Evolutionary conservation across 495 filamentous ascomycete species (phyloP).

Genomic region (Pseudoneurospora amorphoporcata): DNA sequence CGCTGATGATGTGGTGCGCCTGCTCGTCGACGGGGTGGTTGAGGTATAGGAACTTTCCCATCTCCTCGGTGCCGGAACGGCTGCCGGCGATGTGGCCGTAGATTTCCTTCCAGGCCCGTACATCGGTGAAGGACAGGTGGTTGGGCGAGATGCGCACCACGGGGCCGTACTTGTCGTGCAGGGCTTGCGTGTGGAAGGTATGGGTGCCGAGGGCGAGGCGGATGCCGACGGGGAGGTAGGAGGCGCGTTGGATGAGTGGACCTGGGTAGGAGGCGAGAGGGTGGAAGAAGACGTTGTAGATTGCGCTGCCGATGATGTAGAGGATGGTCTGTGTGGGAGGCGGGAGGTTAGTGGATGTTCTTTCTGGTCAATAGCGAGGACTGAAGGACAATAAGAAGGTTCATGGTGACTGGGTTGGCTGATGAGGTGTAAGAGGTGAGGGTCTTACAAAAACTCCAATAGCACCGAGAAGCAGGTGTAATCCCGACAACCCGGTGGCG

Average conservation of each 20-base stretch:
- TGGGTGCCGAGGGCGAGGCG: constrained; percentile 4
- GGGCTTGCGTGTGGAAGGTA: not conserved
- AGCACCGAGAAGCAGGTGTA: not conserved
- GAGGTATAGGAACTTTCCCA: constrained; percentile 28
- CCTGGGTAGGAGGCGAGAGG: constrained; percentile 44
- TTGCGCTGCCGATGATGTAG: not conserved
- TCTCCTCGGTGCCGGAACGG: constrained; percentile 4
- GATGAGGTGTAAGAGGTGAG: not conserved
- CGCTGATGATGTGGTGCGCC: constrained; percentile 15
- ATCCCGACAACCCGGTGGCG: not conserved
- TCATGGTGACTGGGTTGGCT: not conserved
- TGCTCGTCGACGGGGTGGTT: not conserved
- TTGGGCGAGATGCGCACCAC: constrained; percentile 47
- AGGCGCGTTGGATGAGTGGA: constrained; percentile 32
- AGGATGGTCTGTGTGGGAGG: not conserved
- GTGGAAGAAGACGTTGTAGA: constrained; percentile 46
- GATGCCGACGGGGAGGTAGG: constrained; percentile 24
- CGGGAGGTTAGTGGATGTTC: not conserved
- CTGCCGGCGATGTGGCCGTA: constrained; percentile 34
- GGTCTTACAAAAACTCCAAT: not conserved
- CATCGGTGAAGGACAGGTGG: constrained; percentile 44
- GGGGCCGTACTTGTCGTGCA: constrained; percentile 42
- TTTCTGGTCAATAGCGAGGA: not conserved
- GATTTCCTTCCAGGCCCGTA: constrained; percentile 48
- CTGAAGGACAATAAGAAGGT: not conserved